Evolutionary conservation across 495 filamentous ascomycete species (phyloP), one percentile per base, ranked within the genome.

Genomic region (Lasiosphaeria ovina): DNA sequence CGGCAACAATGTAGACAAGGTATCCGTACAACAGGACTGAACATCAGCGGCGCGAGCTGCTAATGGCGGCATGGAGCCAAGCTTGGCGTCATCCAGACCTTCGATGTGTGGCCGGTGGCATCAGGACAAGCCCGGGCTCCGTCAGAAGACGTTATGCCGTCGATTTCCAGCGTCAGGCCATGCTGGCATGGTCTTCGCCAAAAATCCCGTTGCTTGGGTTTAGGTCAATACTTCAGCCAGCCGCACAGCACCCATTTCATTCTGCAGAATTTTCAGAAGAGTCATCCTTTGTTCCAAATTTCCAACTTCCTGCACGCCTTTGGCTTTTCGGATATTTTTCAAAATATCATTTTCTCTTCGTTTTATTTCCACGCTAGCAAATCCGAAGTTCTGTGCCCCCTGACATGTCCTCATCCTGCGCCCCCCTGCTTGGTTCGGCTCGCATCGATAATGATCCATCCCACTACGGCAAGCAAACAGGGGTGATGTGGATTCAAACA

Each of bases 141-240:
- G 51, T 33, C 51, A 54, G 51, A 54, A 56, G 47, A 58, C 48
- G 12, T 62, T 62, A 62, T 62, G 60, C 60, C 60, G 60, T 58
- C 38, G 54, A 50, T 57, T 62, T 45, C 47, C 60, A 54, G 45
- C 54, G 55, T 62, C 54, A 62, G 60, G 54, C 50, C 60, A 62
- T 48, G 54, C 5, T 47, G 5, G 16, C 44, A 14, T 14, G 11
- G 11, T n/a, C 44, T 5, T 14, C 4, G 11, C 44, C 24, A 24
- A 24, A 24, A 24, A 24, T 24, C 24, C 24, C 24, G 24, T 47
- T 9, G 12, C 5, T 4, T 47, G 44, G 12, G 44, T n/a, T 47
- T 11, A 14, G 44, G 12, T 11, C 12, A 47, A 1, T 42, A 12
- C 38, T 42, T 42, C 38, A 9, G 38, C 38, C 38, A 9, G 8